A percentile compares a stretch with the other conserved stretches of the same genome.
Conservation (phyloP, 129 eudicot species). For the Kitagawia praeruptora region DNA sequence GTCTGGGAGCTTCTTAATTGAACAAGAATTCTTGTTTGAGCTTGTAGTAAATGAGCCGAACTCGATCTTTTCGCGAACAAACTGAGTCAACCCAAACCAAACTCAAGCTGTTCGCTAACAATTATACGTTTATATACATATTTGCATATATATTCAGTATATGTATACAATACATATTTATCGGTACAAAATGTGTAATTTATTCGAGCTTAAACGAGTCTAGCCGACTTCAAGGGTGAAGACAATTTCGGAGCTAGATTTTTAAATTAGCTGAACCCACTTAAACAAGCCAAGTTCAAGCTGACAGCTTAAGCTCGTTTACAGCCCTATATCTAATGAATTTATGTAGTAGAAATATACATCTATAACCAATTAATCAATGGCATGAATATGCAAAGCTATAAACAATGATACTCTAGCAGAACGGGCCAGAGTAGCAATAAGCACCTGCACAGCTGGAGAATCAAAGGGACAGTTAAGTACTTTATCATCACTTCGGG, state of each 20-base stretch:
- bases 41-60: not conserved
- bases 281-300: not conserved
- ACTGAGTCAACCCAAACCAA: not conserved
- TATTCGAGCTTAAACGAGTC: not conserved
- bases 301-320: not conserved
- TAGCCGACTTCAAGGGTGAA: not conserved
- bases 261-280: not conserved
- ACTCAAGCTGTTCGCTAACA: not conserved
- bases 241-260: not conserved
- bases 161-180: not conserved
- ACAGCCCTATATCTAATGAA: not conserved
- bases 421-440: not conserved
- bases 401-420: not conserved
- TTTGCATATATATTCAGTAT: not conserved
- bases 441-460: conserved; percentile 70
- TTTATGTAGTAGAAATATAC: not conserved
- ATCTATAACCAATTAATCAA: not conserved
- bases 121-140: not conserved
- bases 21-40: not conserved
- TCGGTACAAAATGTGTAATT: not conserved
- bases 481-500: conserved; percentile 81
- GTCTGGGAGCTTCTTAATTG: not conserved
- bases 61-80: not conserved
- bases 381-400: not conserved
- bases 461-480: conserved; percentile 82